These are phyloP conservation scores for Pulveroboletus sp. DNA, from an alignment of 768 basidiomycete species.

Conservation along the genomic window DNA sequence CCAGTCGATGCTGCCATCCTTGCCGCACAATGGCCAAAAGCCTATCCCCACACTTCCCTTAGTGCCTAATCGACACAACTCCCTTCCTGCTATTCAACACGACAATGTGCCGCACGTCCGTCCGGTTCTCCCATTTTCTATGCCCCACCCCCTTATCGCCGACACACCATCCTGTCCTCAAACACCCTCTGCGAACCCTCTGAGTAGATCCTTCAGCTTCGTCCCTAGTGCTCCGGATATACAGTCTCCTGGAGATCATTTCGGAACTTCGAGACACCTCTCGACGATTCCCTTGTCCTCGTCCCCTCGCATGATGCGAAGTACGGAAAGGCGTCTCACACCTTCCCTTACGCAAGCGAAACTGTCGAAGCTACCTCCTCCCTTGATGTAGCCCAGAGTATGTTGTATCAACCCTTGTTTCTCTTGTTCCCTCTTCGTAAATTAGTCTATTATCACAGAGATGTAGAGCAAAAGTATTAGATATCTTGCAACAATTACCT, in stretches of 20 bases:
- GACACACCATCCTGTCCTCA: not conserved
- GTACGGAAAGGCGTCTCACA: not conserved
- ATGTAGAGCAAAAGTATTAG: not conserved
- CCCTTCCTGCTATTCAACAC: slow-evolving; percentile 22
- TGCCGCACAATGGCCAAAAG: not conserved
- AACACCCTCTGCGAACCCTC: not conserved
- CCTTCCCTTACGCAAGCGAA: slow-evolving; percentile 4
- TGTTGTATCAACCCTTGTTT: slow-evolving; percentile 1
- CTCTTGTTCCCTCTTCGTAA: not conserved
- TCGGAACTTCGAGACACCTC: slow-evolving; percentile 11
- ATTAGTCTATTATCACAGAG: not conserved
- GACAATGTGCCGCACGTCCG: not conserved
- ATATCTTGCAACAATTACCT: not conserved
- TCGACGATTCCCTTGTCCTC: slow-evolving; percentile 16
- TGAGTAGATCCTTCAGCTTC: not conserved
- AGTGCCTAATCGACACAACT: slow-evolving; percentile 14
- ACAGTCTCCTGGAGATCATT: not conserved
- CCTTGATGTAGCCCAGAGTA: slow-evolving; percentile 17
- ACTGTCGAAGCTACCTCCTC: slow-evolving; percentile 19
- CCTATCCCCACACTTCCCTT: not conserved
- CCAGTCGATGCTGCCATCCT: slow-evolving; percentile 11
- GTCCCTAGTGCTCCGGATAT: not conserved
- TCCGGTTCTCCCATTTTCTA: slow-evolving; percentile 2
- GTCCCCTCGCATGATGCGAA: slow-evolving; percentile 7
- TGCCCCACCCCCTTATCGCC: not conserved